Percentiles rank a stretch among this genome's conserved stretches.
These are phyloP conservation scores for Pseudophaeomoniella oleicola DNA, from an alignment of 2,329 filamentous ascomycete genomes.

Conservation along the genomic window DNA sequence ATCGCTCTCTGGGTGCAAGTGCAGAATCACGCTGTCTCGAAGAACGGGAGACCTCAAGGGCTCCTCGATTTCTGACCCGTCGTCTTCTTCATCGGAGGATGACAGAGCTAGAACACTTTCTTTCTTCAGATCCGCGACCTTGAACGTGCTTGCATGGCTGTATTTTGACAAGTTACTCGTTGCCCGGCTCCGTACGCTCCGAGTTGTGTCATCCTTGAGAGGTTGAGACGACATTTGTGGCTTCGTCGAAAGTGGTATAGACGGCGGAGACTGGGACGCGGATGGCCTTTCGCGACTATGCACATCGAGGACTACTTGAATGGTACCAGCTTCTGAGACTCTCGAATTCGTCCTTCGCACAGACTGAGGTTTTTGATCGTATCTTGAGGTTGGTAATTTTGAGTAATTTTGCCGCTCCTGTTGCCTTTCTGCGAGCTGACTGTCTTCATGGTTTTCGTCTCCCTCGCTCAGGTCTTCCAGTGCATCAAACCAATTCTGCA, in stretches of 20 bases:
- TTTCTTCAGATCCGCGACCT: slow-evolving; percentile 24
- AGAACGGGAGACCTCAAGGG: slow-evolving; percentile 9
- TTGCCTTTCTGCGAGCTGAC: background rate
- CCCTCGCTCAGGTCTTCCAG: slow-evolving; percentile 17
- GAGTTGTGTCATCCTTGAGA: background rate
- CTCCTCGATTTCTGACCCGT: slow-evolving; percentile 3
- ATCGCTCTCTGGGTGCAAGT: slow-evolving; percentile 20
- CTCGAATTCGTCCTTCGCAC: background rate
- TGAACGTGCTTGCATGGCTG: slow-evolving; percentile 22
- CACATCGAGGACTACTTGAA: background rate
- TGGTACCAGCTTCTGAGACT: background rate
- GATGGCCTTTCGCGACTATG: background rate
- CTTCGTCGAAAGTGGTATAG: background rate
- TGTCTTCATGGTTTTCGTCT: slow-evolving; percentile 10
- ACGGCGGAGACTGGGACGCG: background rate
- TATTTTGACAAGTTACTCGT: slow-evolving; percentile 19
- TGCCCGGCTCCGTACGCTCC: slow-evolving; percentile 1
- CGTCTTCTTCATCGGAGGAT: slow-evolving; percentile 31
- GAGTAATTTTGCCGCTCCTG: background rate
- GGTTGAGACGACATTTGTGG: background rate
- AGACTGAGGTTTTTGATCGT: background rate
- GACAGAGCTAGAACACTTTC: slow-evolving; percentile 33
- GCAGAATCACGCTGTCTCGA: slow-evolving; percentile 23
- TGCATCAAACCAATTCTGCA: slow-evolving; percentile 20
- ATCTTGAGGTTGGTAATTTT: background rate